Base-by-base conservation (phyloP, 257 asterid species). In the Paulownia fortunei region DNA sequence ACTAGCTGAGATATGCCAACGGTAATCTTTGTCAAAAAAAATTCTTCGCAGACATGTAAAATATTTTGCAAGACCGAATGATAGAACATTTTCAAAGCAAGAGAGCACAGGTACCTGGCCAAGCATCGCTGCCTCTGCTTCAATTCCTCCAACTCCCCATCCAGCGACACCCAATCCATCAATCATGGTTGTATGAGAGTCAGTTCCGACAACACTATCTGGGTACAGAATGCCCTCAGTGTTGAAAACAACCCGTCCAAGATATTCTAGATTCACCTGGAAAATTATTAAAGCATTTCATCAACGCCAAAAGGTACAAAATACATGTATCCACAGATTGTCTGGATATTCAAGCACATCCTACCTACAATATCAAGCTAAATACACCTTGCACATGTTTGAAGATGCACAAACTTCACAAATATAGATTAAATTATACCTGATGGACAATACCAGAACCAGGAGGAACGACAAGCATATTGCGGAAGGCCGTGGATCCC, bases 121-220 rank as follows among this genome's bases (percentile, higher is more conserved):
- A 69, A 92, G 97, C 97, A 94, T 92, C 39, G 96, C 77, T 5
- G 97, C 97, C 92, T 94, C 98, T 27, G 98, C 98, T 87, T 94
- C 98, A 82, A 94, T 94, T 69, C 97, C 97, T 77, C 98, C 98
- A 60, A 94, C 98, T 63, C 98, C 98, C 98, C 98, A 94, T 78
- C 97, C 98, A 77, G 98, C 97, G 79, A 92, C 97, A 55, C 98
- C 97, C 80, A 94, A 80, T 21, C 97, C 97, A 81, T 94, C 96
- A 79, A 94, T 92, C 98, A 94, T 94, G 70, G 98, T 92, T 11
- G 98, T 94, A 76, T 94, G 98, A 44, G 98, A 94, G 72, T 94
- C 98, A 58, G 98, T 94, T 39, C 98, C 98, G 18, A 94, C 97
- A 77, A 94, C 94, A 76, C 97, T 92, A 87, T 94, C 98, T 11